Evolutionary conservation across 2,329 filamentous ascomycete species (phyloP), one percentile per base, ranked within the genome.

Genomic region (Aureobasidium namibiae): DNA sequence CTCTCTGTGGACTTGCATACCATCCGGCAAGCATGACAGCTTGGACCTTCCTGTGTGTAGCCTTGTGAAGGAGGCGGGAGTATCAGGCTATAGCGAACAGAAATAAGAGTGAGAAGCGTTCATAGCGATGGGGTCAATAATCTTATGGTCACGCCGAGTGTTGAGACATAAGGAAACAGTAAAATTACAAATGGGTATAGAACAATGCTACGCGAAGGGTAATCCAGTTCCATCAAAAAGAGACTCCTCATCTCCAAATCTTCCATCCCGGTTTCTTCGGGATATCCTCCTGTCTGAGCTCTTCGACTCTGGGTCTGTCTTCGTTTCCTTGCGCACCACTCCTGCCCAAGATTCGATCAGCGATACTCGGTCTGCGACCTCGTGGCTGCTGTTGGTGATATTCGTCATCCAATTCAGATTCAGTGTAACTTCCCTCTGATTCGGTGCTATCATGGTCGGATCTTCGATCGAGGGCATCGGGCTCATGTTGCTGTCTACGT

Each of bases 221-320:
- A n/a, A n/a, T n/a, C n/a, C n/a, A n/a, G n/a, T n/a, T n/a, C n/a
- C n/a, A n/a, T n/a, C n/a, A n/a, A n/a, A 29, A 29, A 29, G 26
- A 24, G 8, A 38, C 6, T 48, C n/a, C 31, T 44, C 24, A 52
- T 63, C 50, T 53, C 72, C 70, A 70, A 64, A 72, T 70, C 69
- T 70, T 71, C 71, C 68, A 73, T 64, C 67, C 70, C 61, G 62
- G 68, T 63, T 75, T 76, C 54, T 72, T 76, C 61, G 71, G 18
- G 18, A 7, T 7, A 2, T 56, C 39, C 26, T 44, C 67, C n/a
- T 67, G 69, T 57, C 70, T 67, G 59, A 34, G 33, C 26, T 50
- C n/a, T 21, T 53, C 42, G 4, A 26, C 21, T 1, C n/a, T 38
- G 10, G 23, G 10, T 26, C 18, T 34, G 13, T 34, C 39, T 33